Base-by-base conservation (phyloP, 495 filamentous ascomycete species). In the Penicillium lividum region DNA sequence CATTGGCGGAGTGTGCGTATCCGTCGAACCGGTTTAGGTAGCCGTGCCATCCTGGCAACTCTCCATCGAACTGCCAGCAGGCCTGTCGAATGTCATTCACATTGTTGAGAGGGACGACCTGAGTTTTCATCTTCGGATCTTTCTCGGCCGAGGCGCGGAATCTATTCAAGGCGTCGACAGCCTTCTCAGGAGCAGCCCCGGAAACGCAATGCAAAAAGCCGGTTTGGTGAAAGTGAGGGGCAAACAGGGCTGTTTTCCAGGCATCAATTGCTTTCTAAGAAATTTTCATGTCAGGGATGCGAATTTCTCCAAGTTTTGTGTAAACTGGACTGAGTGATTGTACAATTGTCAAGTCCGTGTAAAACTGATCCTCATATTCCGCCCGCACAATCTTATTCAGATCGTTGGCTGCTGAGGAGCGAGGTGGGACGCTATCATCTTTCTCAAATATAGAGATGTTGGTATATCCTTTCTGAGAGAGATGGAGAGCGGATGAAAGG, bases 341-440 rank as follows among this genome's bases (percentile, higher is more conserved):
- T 66, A 68, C 66, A 64, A 68, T 68, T 9, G 63, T 63, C 48
- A 84, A 59, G 18, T 81, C 74, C 1, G 77, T 77, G 36, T 85
- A 85, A 53, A 82, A 81, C 5, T 70, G 70, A 62, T 83, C 80
- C 47, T 82, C 80, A 61, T 85, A 84, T 51, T 84, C 80, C 10
- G 77, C 78, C 7, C 82, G 74, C 22, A 84, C 64, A 48, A 84
- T 83, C 69, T 85, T 84, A 62, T 82, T 85, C 30, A 82, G 57
- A 59, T 85, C 80, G 56, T 77, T 75, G 29, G 73, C 79, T 7
- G 81, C 81, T 0, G 78, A 80, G 44, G 62, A 74, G 3, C 66
- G 56, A n/a, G 58, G 57, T 22, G 66, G 60, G 29, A 60, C 59
- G 18, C 47, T 52, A 13, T 65, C 51, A 48, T 68, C 52, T 34